Percentiles rank a stretch among this genome's conserved stretches.
Conservation (phyloP, 345 rosid species). For the Citrus hindsii region DNA sequence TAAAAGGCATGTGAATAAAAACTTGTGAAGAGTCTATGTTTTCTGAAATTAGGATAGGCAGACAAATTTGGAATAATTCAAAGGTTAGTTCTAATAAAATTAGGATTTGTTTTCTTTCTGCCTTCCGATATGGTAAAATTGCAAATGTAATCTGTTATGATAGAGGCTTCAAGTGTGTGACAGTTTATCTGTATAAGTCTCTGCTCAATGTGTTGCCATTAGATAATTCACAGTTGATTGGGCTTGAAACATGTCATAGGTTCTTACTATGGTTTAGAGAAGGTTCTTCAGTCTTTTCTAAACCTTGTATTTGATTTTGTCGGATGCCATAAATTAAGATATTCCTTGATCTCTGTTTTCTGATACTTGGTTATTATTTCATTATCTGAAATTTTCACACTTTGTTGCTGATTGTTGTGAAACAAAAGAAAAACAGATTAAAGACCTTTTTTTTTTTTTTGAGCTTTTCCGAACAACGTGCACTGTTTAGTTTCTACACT, state of each 20-base stretch:
- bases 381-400: background rate
- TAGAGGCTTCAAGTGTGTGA: background rate
- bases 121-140: background rate
- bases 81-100: background rate
- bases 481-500: background rate
- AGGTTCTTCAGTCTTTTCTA: background rate
- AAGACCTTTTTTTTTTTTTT: background rate
- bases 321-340: background rate
- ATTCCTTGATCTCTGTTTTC: background rate
- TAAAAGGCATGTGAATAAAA: background rate
- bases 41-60: background rate
- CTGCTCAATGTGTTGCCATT: background rate
- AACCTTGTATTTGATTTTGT: background rate
- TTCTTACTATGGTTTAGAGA: background rate
- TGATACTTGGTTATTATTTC: background rate
- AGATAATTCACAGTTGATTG: background rate
- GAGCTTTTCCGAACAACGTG: background rate
- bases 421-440: background rate
- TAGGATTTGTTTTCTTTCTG: background rate
- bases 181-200: background rate
- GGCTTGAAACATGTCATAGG: background rate
- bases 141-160: background rate
- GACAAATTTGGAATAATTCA: background rate
- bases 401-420: background rate
- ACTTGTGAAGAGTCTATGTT: background rate